These are phyloP conservation scores for Barnettozyma wickerhamii DNA, from an alignment of 805 yeast genomes.

Conservation along the genomic window DNA sequence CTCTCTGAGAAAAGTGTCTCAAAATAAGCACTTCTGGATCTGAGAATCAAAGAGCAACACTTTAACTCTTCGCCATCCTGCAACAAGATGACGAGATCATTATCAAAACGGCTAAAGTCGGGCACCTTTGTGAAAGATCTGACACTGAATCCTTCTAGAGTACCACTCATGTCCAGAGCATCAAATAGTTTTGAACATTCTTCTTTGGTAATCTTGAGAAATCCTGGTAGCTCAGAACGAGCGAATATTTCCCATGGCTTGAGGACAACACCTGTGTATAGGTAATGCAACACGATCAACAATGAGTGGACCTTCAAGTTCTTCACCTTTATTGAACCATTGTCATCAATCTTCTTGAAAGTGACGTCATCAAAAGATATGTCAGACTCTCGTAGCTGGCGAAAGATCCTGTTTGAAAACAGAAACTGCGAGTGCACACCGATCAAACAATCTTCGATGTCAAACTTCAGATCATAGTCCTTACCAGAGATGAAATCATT, in stretches of 20 bases:
- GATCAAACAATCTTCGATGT: conserved; percentile 26
- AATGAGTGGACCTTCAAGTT: conserved; percentile 22
- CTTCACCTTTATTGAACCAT: conserved; percentile 22
- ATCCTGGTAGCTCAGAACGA: conserved; percentile 7
- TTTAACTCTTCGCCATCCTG: conserved; percentile 37
- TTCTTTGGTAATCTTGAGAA: conserved; percentile 5
- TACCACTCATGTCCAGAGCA: conserved; percentile 13
- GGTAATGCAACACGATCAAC: conserved; percentile 40
- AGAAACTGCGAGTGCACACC: conserved; percentile 36
- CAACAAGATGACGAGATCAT: conserved; percentile 44
- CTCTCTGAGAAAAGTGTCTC: conserved; percentile 48
- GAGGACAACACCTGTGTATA: conserved; percentile 44
- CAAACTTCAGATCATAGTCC: conserved; percentile 34
- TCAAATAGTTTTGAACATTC: conserved; percentile 12
- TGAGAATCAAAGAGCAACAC: conserved; percentile 51
- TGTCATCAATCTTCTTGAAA: conserved; percentile 8
- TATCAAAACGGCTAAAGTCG: conserved; percentile 6
- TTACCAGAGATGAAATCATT: conserved; percentile 19
- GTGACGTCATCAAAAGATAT: conserved; percentile 14
- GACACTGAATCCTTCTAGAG: conserved; percentile 6
- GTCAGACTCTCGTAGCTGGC: conserved; percentile 1
- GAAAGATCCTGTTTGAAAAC: conserved; percentile 15
- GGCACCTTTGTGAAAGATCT: conserved; percentile 1
- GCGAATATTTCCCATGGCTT: conserved; percentile 43
- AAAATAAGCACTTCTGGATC: conserved; percentile 58